phyloP scores from a whole-genome alignment of 192 early-diverging fungal genomes.

The Endogone sp. region DNA sequence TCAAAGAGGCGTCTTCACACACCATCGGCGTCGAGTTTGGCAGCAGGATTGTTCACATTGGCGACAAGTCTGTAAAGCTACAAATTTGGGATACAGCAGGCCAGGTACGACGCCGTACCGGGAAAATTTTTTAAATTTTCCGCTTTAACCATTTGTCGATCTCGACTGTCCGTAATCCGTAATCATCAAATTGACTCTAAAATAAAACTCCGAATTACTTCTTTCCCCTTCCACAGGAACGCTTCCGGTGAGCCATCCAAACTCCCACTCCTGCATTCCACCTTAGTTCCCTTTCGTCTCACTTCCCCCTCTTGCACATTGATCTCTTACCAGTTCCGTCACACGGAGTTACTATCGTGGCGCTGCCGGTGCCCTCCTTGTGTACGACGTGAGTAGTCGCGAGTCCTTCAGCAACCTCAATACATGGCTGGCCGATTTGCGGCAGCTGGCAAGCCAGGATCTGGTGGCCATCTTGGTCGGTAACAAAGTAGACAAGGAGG shows the following conservation, averaged over 20 bases:
- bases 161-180: neutral
- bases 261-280: neutral
- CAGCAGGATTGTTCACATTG: constrained; percentile 63
- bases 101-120: constrained; percentile 31
- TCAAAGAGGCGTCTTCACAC: constrained; percentile 59
- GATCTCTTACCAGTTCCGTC: constrained; percentile 52
- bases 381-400: constrained; percentile 75
- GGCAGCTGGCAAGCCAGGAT: constrained; percentile 60
- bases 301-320: constrained; percentile 8
- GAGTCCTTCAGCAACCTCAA: constrained; percentile 57
- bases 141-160: neutral
- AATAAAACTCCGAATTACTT: neutral
- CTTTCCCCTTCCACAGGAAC: constrained; percentile 24
- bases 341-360: constrained; percentile 81
- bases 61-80: constrained; percentile 61
- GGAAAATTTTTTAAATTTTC: neutral
- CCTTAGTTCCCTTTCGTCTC: constrained; percentile 7
- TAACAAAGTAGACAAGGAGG: constrained; percentile 58
- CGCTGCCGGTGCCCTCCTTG: constrained; percentile 70
- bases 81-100: constrained; percentile 80
- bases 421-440: constrained; percentile 65
- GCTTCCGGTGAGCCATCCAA: constrained; percentile 38
- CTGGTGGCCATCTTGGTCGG: constrained; percentile 70
- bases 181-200: neutral
- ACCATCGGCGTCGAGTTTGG: constrained; percentile 83